phyloP scores from a whole-genome alignment of 805 yeast species.

The Candida nanaspora region DNA sequence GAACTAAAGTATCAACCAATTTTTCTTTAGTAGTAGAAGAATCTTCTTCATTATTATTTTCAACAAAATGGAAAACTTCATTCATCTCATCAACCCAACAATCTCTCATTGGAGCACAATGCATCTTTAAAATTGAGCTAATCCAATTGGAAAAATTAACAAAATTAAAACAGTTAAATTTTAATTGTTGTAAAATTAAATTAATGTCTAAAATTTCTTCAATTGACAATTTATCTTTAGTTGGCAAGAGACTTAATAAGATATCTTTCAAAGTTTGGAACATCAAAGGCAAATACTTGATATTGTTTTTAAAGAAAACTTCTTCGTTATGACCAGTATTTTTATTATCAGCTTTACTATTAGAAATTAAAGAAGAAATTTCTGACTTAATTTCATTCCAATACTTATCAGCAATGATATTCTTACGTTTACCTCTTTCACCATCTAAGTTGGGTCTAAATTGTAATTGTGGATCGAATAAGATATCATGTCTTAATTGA shows the following conservation, averaged over 20 bases:
- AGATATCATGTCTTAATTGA: conserved; percentile 85
- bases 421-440: conserved; percentile 79
- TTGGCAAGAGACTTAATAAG: conserved; percentile 66
- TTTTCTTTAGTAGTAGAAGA: conserved; percentile 3
- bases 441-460: conserved; percentile 89
- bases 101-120: conserved; percentile 95
- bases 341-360: conserved; percentile 16
- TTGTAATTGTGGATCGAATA: conserved; percentile 87
- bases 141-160: conserved; percentile 67
- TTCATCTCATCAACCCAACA: conserved; percentile 83
- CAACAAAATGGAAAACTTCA: conserved; percentile 43
- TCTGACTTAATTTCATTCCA: conserved; percentile 76
- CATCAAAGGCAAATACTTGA: conserved; percentile 47
- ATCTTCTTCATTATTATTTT: conserved; percentile 1
- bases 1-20: conserved; percentile 42
- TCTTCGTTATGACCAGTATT: too few relatives aligned
- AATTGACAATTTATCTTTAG: conserved; percentile 61
- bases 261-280: conserved; percentile 77
- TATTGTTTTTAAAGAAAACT: too few relatives aligned
- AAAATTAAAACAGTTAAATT: conserved; percentile 67
- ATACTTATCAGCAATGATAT: conserved; percentile 67
- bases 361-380: conserved; percentile 33
- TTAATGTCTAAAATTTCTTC: conserved; percentile 72
- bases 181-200: conserved; percentile 65
- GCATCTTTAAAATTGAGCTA: conserved; percentile 70